Evolutionary conservation across 108 stramenopile genomes (phyloP), one percentile per base, ranked within the genome.

Genomic region (Skeletonema grethae): DNA sequence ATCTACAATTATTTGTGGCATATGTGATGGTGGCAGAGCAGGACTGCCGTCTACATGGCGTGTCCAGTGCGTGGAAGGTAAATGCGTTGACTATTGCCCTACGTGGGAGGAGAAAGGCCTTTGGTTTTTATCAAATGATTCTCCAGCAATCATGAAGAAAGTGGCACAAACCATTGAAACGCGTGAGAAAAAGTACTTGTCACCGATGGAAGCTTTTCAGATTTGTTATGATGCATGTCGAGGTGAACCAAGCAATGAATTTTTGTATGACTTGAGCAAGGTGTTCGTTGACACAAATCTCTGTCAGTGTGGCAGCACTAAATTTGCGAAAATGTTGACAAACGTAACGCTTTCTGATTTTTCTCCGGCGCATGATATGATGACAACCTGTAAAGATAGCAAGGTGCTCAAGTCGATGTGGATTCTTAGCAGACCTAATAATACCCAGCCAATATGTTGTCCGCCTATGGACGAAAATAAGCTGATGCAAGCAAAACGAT

Each of bases 31-130:
- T 22, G 72, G 72, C 7, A 73, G 72, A 48, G 63, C 72, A 7
- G 77, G 77, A 10, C 29, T 82, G 22, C 82, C 82, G 8, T 53
- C 61, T 30, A 69, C 77, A 5, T 82, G 82, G 82, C 61, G 77
- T 10, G 66, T 73, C 36, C 72, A 74, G 63, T 82, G 82, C 22
- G 71, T 78, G 11, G 73, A 82, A 43, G 82, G 82, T 11, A 41
- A 68, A 57, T 82, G 82, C 39, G 36, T 78, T 57, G 77, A 78
- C 43, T 78, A 78, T 48, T 82, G 82, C 35, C 82, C 82, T 39
- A 63, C 77, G 15, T 82, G 82, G 82, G 66, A 73, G 35, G 64
- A 82, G 31, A 78, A 73, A 34, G 82, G 82, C 5, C 56, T 43
- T 8, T 82, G 80, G 80, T 81, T 75, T 53, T 55, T 65, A 48